phyloP scores from a whole-genome alignment of 306 rosid species.

The Casuarina equisetifolia region DNA sequence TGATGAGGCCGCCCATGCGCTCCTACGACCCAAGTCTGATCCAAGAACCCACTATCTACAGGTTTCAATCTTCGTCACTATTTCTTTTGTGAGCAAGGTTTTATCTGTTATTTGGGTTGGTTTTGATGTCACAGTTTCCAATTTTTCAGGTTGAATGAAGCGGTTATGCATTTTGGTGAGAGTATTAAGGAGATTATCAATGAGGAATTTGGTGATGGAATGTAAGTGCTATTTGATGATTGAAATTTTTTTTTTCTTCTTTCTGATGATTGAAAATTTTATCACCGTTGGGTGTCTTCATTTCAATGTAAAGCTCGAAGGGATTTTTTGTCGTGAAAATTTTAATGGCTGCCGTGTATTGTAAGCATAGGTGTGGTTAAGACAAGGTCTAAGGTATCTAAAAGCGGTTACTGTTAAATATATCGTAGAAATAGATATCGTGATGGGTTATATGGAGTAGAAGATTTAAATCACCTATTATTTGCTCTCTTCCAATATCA shows the following conservation, averaged over 20 bases:
- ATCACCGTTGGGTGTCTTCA: too few relatives aligned
- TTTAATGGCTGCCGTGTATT: not conserved
- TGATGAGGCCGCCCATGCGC: conserved; percentile 80
- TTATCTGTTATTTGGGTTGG: conserved; percentile 10
- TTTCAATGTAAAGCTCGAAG: not conserved
- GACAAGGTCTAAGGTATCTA: not conserved
- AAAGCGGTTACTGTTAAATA: too few relatives aligned
- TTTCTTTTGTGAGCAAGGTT: not conserved
- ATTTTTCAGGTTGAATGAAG: conserved; percentile 81
- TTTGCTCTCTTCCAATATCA: not conserved
- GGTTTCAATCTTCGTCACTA: conserved; percentile 35
- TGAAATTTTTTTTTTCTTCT: too few relatives aligned
- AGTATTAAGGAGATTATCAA: conserved; percentile 95
- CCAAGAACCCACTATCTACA: conserved; percentile 85
- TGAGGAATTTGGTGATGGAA: conserved; percentile 98
- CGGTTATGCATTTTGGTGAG: conserved; percentile 96
- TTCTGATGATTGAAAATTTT: too few relatives aligned
- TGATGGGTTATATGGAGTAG: not conserved
- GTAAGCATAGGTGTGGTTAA: not conserved
- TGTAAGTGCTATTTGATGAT: conserved; percentile 63
- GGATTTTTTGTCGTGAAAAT: not conserved
- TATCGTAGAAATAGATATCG: not conserved
- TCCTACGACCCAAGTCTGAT: conserved; percentile 79
- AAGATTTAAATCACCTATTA: not conserved
- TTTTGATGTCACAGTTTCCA: conserved; percentile 20